Evolutionary conservation across 306 rosid species (phyloP).

Genomic region (Lathyrus oleraceus): DNA sequence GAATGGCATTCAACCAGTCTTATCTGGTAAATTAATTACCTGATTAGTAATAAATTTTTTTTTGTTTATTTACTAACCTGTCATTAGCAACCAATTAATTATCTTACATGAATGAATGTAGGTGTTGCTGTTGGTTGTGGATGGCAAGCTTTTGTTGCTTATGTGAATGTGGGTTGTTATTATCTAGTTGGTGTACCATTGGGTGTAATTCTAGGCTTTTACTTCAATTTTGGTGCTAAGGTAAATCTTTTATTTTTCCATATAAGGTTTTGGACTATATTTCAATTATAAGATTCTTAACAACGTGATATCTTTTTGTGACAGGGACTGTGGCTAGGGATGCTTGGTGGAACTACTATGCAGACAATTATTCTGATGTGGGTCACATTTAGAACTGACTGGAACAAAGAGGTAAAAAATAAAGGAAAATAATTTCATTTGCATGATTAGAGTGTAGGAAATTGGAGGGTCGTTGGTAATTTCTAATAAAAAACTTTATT

Average conservation of each 20-base stretch:
- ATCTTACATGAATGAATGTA: not conserved
- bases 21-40: constrained; percentile 54
- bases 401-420: constrained; percentile 66
- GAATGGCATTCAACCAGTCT: constrained; percentile 81
- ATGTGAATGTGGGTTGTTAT: constrained; percentile 70
- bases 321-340: constrained; percentile 82
- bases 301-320: not conserved
- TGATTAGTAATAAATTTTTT: not conserved
- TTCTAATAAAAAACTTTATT: not conserved
- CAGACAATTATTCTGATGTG: constrained; percentile 64
- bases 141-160: constrained; percentile 90
- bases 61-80: not conserved
- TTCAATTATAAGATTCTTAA: not conserved
- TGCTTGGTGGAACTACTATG: constrained; percentile 63
- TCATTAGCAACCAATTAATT: not conserved
- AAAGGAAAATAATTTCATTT: not conserved
- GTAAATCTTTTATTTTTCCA: constrained; percentile 35
- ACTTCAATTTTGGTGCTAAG: constrained; percentile 68
- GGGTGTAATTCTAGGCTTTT: constrained; percentile 64
- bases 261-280: not conserved
- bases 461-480: not conserved
- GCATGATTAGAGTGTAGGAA: not conserved
- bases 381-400: constrained; percentile 64
- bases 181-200: constrained; percentile 66
- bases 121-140: constrained; percentile 97